Base-by-base conservation (phyloP, 2,329 filamentous ascomycete genomes). In the Fusarium penzigii region DNA sequence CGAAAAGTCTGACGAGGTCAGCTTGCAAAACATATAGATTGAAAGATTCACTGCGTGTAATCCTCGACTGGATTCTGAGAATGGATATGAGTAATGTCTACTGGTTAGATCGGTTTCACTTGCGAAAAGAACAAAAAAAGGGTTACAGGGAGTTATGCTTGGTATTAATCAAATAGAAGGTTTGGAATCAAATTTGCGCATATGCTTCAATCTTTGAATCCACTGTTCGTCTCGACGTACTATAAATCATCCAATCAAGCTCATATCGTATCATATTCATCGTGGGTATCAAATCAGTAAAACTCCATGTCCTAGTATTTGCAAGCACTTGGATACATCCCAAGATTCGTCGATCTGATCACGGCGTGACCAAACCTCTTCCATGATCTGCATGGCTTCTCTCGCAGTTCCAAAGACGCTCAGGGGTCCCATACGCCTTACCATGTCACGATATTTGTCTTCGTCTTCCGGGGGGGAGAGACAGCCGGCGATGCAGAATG, bases 341-440 rank as follows among this genome's bases (percentile, higher is more conserved):
- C 75, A 79, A 17, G 63, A 69, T 56, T 73, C 72, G 47, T 76
- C 74, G 10, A 73, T 70, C 47, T 69, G 57, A 10, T 68, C 69
- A 9, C 74, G 63, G 25, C 62, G 62, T 2, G 69, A 65, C 78
- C 78, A 81, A 1, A 79, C 75, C 29, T 65, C 68, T 59, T 79
- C 75, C 74, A 79, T 76, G 17, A 79, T 69, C 13, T 68, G 67
- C 34, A 77, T 61, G 3, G 76, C 75, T 48, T 75, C 72, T 49
- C 67, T 70, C 14, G 77, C 66, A 0, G 77, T 76, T 2, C 79
- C 78, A 51, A 80, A 79, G 2, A 76, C 66, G 47, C 70, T 70
- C 4, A 78, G 54, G 2, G 73, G 66, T 4, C 77, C 75, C 54
- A 81, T 70, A 3, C 65, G 64, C 10, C 58, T 61, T 3, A 75